A percentile compares a stretch with the other conserved stretches of the same genome.
phyloP scores from a whole-genome alignment of 2,329 filamentous ascomycete genomes.

The Aspergillus sclerotialis region DNA sequence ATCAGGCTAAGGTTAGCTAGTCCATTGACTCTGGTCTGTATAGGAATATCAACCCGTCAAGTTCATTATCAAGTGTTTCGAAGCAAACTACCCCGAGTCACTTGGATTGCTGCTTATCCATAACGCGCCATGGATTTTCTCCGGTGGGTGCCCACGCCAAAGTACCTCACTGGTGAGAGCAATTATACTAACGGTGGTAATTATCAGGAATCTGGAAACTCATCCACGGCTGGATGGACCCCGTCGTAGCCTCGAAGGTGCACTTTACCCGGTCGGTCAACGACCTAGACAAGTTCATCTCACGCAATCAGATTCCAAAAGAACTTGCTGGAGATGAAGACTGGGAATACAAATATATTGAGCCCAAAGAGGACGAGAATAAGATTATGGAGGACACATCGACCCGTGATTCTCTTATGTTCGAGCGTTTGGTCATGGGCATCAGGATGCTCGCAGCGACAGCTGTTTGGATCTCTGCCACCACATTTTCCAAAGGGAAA shows the following conservation, averaged over 20 bases:
- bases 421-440: conserved; percentile 58
- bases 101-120: conserved; percentile 86
- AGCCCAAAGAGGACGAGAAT: conserved; percentile 72
- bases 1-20: background rate
- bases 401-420: conserved; percentile 57
- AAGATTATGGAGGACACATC: conserved; percentile 60
- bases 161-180: too few relatives aligned
- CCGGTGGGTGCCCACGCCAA: conserved; percentile 61
- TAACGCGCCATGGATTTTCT: conserved; percentile 88
- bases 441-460: conserved; percentile 69
- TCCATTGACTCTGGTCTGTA: conserved; percentile 22
- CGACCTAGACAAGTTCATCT: conserved; percentile 73
- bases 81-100: conserved; percentile 93
- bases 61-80: conserved; percentile 97
- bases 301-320: conserved; percentile 62
- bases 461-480: conserved; percentile 62
- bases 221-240: conserved; percentile 92
- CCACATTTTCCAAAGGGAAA: conserved; percentile 24
- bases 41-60: conserved; percentile 91
- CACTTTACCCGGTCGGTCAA: conserved; percentile 79
- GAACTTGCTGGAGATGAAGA: conserved; percentile 82
- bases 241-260: conserved; percentile 89
- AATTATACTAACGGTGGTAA: conserved; percentile 3
- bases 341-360: conserved; percentile 75
- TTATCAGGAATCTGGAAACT: conserved; percentile 78